Evolutionary conservation across 176 grass and related monocot species (phyloP).

Genomic region (Cenchrus fungigraminus): DNA sequence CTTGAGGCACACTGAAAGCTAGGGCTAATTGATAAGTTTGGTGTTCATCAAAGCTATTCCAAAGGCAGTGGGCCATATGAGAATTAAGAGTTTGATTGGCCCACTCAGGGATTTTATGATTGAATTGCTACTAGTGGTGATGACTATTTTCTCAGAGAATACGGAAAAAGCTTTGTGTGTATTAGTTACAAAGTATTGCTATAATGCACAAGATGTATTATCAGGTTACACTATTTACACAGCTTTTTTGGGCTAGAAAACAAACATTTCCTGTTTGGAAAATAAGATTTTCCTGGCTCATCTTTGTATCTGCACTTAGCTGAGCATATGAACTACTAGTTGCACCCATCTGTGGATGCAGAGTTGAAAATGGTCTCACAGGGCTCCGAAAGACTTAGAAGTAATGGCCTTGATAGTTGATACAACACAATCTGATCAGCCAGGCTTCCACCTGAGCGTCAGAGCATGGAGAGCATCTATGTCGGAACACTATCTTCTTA

Average conservation of each 20-base stretch:
- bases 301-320: not conserved
- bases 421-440: not conserved
- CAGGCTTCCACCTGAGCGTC: not conserved
- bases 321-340: not conserved
- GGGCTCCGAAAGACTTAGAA: not conserved
- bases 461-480: not conserved
- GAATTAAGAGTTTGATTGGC: no score
- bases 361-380: not conserved
- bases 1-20: no score
- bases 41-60: no score
- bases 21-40: no score
- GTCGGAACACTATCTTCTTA: not conserved
- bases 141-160: not conserved
- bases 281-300: not conserved
- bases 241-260: not conserved
- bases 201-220: not conserved
- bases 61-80: no score
- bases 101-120: no score
- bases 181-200: not conserved
- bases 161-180: not conserved
- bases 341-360: not conserved
- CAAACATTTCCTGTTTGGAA: not conserved
- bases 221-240: not conserved
- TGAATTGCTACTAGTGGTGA: not conserved
- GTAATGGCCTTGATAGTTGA: not conserved